A percentile compares a stretch with the other conserved stretches of the same genome.
These are phyloP conservation scores for Venturia asperata DNA, from an alignment of 2,329 filamentous ascomycete species.

Conservation along the genomic window DNA sequence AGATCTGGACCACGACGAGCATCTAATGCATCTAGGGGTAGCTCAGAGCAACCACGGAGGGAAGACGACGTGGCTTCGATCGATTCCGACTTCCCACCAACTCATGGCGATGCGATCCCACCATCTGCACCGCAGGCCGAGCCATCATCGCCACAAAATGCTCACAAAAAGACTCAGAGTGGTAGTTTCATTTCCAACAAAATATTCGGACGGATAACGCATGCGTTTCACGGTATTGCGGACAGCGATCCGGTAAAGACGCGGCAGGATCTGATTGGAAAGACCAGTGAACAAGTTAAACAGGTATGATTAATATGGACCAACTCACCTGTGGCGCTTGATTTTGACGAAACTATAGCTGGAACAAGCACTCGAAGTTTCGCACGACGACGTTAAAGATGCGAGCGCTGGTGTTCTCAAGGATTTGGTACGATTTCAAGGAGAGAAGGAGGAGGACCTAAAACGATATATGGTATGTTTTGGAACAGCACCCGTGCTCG, in stretches of 20 bases:
- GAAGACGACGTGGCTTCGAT: conserved; percentile 79
- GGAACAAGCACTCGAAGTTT: conserved; percentile 82
- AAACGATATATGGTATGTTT: conserved; percentile 84
- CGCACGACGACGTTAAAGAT: conserved; percentile 86
- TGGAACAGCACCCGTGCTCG: not conserved
- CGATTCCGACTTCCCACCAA: conserved; percentile 92
- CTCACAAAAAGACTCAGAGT: conserved; percentile 75
- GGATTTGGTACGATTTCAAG: conserved; percentile 87
- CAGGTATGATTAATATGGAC: conserved; percentile 36
- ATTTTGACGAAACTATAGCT: conserved; percentile 45
- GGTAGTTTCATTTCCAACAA: conserved; percentile 81
- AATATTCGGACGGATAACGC: conserved; percentile 90
- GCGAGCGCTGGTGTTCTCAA: conserved; percentile 81
- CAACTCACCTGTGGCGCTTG: conserved; percentile 19
- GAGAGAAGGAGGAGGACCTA: conserved; percentile 91
- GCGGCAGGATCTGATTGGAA: conserved; percentile 85
- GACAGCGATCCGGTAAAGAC: conserved; percentile 94
- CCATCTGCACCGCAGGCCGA: conserved; percentile 54
- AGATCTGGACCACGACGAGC: conserved; percentile 51
- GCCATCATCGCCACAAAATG: conserved; percentile 26
- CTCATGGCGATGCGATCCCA: conserved; percentile 61
- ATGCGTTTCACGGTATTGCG: conserved; percentile 92
- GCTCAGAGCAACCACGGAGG: conserved; percentile 39
- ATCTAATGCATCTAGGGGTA: conserved; percentile 51
- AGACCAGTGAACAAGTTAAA: conserved; percentile 79